These are phyloP conservation scores for Erythrophleum ivorense DNA, from an alignment of 331 rosid species.

Conservation along the genomic window DNA sequence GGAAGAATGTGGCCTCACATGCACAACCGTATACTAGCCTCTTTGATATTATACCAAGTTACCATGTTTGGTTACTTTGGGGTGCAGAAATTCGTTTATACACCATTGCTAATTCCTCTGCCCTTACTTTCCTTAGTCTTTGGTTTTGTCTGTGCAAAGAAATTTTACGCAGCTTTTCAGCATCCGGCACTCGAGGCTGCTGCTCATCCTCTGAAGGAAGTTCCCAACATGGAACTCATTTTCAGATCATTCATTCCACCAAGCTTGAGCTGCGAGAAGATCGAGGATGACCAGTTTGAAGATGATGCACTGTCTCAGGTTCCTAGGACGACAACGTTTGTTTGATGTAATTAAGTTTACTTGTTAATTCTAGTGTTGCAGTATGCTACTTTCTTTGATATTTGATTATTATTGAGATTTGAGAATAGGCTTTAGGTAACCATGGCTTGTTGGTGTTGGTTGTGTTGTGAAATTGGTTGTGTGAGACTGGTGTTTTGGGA, in stretches of 20 bases:
- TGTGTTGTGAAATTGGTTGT: constrained; percentile 30
- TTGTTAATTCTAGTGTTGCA: constrained; percentile 31
- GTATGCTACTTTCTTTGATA: constrained; percentile 30
- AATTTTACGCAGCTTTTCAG: constrained; percentile 68
- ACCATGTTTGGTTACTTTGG: constrained; percentile 84
- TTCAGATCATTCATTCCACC: constrained; percentile 74
- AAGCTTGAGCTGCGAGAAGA: constrained; percentile 75
- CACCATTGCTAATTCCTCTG: constrained; percentile 65
- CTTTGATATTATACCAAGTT: constrained; percentile 74
- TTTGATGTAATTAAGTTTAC: constrained; percentile 44
- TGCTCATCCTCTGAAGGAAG: constrained; percentile 51
- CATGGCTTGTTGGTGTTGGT: background rate
- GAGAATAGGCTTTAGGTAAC: constrained; percentile 44
- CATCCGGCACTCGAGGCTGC: constrained; percentile 68
- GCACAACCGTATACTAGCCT: constrained; percentile 61
- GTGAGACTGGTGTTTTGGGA: constrained; percentile 28
- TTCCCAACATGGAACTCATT: constrained; percentile 71
- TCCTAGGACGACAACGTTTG: constrained; percentile 55
- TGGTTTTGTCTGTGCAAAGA: constrained; percentile 55
- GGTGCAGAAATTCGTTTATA: constrained; percentile 53
- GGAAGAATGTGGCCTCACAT: constrained; percentile 98
- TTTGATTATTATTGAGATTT: background rate
- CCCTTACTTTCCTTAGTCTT: constrained; percentile 59
- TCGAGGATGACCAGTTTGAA: constrained; percentile 65
- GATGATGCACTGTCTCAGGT: constrained; percentile 80